These are phyloP conservation scores for Eleusine coracana DNA, from an alignment of 176 grass and related monocot species.

Conservation along the genomic window DNA sequence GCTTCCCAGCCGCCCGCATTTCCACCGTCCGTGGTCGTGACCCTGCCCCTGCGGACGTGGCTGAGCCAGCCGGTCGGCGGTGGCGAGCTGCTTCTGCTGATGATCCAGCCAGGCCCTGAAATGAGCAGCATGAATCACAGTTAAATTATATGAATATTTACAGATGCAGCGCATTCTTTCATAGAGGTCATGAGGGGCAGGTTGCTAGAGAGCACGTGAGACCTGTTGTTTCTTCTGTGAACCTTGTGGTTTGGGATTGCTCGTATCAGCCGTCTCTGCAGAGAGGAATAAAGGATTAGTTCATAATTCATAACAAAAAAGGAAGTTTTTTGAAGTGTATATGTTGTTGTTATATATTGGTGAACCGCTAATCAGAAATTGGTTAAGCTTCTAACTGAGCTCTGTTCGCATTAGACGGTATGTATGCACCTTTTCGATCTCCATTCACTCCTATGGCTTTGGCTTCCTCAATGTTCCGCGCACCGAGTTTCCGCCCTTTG, in stretches of 20 bases:
- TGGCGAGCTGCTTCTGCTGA: not conserved
- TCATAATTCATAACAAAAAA: not conserved
- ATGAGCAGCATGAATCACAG: not conserved
- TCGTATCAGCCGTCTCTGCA: not conserved
- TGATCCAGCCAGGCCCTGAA: not conserved
- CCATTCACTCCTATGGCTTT: not conserved
- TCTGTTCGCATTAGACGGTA: not conserved
- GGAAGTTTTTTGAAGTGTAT: not conserved
- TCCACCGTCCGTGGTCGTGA: conserved; percentile 13
- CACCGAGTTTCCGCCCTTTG: conserved; percentile 32
- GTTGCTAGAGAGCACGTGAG: not conserved
- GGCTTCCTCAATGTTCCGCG: not conserved
- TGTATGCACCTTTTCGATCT: not conserved
- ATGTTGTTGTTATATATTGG: not conserved
- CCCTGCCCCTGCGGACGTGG: not conserved
- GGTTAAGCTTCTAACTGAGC: not conserved
- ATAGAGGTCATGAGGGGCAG: not conserved
- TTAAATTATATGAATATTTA: not conserved
- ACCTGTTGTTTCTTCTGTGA: not conserved
- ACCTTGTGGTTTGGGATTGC: not conserved
- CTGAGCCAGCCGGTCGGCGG: not conserved
- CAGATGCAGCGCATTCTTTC: not conserved
- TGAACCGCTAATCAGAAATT: not conserved
- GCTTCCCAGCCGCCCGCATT: conserved; percentile 3
- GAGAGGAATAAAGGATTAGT: not conserved